Conservation (phyloP, 208 protist genomes). For the Herpetomonas samuelpessoai region DNA sequence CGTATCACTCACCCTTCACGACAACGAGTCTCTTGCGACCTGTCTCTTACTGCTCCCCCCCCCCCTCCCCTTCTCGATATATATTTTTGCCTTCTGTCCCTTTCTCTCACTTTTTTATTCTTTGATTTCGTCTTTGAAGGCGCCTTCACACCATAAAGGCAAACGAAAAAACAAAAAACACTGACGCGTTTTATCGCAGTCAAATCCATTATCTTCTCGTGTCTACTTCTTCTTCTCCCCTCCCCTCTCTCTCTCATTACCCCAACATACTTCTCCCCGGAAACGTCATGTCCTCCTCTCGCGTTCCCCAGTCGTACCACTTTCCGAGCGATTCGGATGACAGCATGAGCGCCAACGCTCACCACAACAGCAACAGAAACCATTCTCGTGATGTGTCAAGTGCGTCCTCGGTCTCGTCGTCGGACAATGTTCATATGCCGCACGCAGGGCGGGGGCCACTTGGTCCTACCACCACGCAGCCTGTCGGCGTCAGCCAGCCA, state of each 20-base stretch:
- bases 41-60: no score
- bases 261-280: background rate
- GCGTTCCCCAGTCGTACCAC: background rate
- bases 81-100: no score
- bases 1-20: background rate
- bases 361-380: conserved; percentile 4
- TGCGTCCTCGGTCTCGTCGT: background rate
- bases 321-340: background rate
- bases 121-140: no score
- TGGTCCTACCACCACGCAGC: background rate
- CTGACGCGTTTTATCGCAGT: background rate
- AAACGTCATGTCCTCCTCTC: background rate
- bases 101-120: no score
- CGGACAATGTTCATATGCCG: no score
- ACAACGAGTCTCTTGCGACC: no score
- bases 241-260: background rate
- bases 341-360: background rate
- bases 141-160: background rate
- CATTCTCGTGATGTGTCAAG: background rate
- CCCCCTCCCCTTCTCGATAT: no score
- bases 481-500: no score
- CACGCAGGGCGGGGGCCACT: background rate
- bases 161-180: background rate
- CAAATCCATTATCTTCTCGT: background rate
- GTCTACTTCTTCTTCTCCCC: conserved; percentile 1